Evolutionary conservation across 1,284 basidiomycete species (phyloP).

Genomic region (Rugiboletus extremiorientalis): DNA sequence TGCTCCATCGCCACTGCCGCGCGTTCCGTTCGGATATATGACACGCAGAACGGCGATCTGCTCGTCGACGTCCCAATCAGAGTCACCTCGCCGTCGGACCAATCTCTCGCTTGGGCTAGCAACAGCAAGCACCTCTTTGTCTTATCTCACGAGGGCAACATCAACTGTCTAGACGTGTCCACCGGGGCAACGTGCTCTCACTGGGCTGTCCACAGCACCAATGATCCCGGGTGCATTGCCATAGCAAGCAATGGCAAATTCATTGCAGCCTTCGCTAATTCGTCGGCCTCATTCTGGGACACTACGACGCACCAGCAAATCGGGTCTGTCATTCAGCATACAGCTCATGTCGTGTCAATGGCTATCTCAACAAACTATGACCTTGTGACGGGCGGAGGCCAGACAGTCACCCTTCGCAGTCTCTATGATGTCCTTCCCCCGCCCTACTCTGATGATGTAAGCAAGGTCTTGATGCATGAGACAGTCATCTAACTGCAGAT

Average conservation of each 20-base stretch:
- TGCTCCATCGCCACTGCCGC: slow-evolving; percentile 7
- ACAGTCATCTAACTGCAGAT: not conserved
- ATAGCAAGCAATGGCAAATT: slow-evolving; percentile 1
- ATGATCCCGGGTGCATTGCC: slow-evolving; percentile 1
- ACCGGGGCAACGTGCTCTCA: not conserved
- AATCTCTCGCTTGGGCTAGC: slow-evolving; percentile 6
- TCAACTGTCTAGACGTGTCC: too few relatives aligned
- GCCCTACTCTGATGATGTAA: not conserved
- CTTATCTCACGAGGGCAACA: not conserved
- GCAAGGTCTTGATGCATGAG: not conserved
- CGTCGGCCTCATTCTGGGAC: slow-evolving; percentile 13
- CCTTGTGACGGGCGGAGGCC: not conserved
- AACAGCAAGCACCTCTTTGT: slow-evolving; percentile 8
- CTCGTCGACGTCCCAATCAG: slow-evolving; percentile 4
- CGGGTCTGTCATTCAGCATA: too few relatives aligned
- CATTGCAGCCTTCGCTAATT: slow-evolving; percentile 6
- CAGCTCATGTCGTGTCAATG: not conserved
- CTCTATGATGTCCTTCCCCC: not conserved
- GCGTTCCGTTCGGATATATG: slow-evolving; percentile 4
- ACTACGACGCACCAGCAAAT: not conserved
- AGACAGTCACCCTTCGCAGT: not conserved
- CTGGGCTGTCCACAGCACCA: not conserved
- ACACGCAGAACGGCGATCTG: not conserved
- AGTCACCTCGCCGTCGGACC: not conserved
- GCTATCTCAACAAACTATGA: not conserved